Conservation (phyloP, 192 early-diverging fungal species). For the Coemansia sp. region DNA sequence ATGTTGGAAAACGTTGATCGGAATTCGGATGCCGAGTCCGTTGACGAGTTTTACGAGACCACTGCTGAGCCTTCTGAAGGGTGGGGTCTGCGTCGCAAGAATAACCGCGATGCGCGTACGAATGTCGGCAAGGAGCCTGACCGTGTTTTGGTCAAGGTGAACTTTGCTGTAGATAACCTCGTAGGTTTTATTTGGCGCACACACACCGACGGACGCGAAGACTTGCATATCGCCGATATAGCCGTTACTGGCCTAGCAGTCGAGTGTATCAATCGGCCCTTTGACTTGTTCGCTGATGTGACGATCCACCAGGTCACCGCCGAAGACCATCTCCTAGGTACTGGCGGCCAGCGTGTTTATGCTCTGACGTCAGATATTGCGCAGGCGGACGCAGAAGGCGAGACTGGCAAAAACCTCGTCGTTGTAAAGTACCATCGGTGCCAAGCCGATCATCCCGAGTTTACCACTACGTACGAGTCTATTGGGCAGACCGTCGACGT, state of each 20-base stretch:
- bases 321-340: conserved; percentile 61
- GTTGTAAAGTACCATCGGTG: conserved; percentile 71
- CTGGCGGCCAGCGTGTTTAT: conserved; percentile 28
- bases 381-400: conserved; percentile 50
- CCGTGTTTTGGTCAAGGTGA: conserved; percentile 43
- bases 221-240: conserved; percentile 53
- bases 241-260: conserved; percentile 71
- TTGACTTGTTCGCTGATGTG: conserved; percentile 65
- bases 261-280: conserved; percentile 67
- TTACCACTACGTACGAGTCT: conserved; percentile 68
- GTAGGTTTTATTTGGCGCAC: conserved; percentile 55
- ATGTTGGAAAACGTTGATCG: neutral
- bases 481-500: conserved; percentile 82
- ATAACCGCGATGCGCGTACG: conserved; percentile 15
- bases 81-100: conserved; percentile 37
- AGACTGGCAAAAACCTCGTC: conserved; percentile 64
- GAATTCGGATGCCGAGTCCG: conserved; percentile 20
- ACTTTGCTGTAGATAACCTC: conserved; percentile 52
- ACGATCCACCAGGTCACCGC: conserved; percentile 77
- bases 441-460: conserved; percentile 73
- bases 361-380: conserved; percentile 54
- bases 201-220: conserved; percentile 39
- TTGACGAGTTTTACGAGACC: conserved; percentile 54
- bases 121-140: conserved; percentile 49
- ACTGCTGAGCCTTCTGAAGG: conserved; percentile 16